Evolutionary conservation across 1,139 yeast genomes (phyloP), one percentile per base, ranked within the genome.

Genomic region (Hemisphaericaspora xylanilytica): DNA sequence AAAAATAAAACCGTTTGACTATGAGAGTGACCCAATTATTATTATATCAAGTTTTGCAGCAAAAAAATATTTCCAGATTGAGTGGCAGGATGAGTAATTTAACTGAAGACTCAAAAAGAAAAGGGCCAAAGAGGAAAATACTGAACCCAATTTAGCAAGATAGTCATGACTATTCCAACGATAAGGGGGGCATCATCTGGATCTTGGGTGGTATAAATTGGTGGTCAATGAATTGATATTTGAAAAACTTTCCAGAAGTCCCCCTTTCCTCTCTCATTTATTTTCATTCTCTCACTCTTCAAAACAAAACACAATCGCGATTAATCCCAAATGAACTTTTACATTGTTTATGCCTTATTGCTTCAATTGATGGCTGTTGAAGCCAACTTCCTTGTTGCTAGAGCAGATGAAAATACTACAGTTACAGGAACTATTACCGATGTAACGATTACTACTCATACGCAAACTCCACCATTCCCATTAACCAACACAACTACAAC

Each of bases 381-480:
- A 28, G 31, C 31, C n/a, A 15, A 7, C 6, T 15, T 28, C 20
- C 20, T 28, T 28, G 31, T 12, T 4, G 9, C 16, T 8, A 28
- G 31, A 13, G 32, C 21, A n/a, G 18, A 17, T 18, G 15, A 2
- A 7, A 16, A 3, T n/a, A 16, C 16, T 16, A 28, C 21, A 6
- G 12, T n/a, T 22, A 22, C 26, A 12, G 26, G 11, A 6, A 22
- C 26, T 9, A 22, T 22, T 10, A 22, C 26, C 11, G 5, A 5
- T 22, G 11, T 22, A 6, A 8, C 26, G 4, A 10, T 22, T 22
- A 22, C 26, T 22, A 22, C n/a, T 10, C 26, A 22, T 6, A 22
- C 26, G 4, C 26, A 22, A 22, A 22, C n/a, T 15, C 31, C 32
- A 29, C 32, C 32, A 17, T 29, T 29, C 32, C 24, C 32, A 17